phyloP scores from a whole-genome alignment of 495 filamentous ascomycete genomes.

The Apodospora peruviana region DNA sequence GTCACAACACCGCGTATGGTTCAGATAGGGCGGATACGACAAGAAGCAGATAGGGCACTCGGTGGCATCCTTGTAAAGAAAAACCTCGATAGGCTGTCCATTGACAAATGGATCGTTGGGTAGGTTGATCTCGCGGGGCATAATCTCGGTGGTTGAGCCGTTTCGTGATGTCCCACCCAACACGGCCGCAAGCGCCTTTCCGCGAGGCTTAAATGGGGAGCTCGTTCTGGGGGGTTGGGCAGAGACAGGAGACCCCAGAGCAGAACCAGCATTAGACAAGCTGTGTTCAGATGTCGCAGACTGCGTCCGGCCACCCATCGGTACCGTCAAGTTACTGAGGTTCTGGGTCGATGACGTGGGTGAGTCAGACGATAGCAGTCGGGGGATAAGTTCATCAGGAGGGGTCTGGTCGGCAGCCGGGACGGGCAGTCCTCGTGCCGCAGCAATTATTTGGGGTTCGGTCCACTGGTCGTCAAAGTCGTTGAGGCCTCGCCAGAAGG shows the following conservation, averaged over 20 bases:
- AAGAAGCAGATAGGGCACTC: conserved; percentile 98
- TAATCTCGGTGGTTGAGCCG: conserved; percentile 60
- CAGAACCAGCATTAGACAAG: conserved; percentile 43
- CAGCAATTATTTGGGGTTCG: conserved; percentile 88
- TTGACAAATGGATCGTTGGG: conserved; percentile 84
- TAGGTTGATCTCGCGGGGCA: conserved; percentile 70
- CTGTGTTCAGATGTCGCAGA: conserved; percentile 66
- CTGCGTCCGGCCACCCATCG: conserved; percentile 67
- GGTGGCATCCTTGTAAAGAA: conserved; percentile 80
- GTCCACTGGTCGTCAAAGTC: conserved; percentile 87
- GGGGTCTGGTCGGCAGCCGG: conserved; percentile 79
- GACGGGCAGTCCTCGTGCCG: conserved; percentile 77
- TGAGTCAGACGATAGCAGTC: conserved; percentile 37
- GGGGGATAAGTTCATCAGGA: conserved; percentile 53
- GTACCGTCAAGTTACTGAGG: conserved; percentile 65
- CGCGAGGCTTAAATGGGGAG: conserved; percentile 56
- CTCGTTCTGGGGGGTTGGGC: conserved; percentile 21
- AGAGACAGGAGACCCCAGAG: conserved; percentile 55
- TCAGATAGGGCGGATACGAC: conserved; percentile 93
- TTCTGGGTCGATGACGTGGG: conserved; percentile 30
- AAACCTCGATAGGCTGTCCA: conserved; percentile 84
- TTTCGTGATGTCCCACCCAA: conserved; percentile 65
- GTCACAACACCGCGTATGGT: conserved; percentile 91
- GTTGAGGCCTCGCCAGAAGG: conserved; percentile 91
- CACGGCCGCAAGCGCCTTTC: conserved; percentile 75